A percentile compares a stretch with the other conserved stretches of the same genome.
Conservation (phyloP, 768 basidiomycete genomes). For the Crucibulum laeve region DNA sequence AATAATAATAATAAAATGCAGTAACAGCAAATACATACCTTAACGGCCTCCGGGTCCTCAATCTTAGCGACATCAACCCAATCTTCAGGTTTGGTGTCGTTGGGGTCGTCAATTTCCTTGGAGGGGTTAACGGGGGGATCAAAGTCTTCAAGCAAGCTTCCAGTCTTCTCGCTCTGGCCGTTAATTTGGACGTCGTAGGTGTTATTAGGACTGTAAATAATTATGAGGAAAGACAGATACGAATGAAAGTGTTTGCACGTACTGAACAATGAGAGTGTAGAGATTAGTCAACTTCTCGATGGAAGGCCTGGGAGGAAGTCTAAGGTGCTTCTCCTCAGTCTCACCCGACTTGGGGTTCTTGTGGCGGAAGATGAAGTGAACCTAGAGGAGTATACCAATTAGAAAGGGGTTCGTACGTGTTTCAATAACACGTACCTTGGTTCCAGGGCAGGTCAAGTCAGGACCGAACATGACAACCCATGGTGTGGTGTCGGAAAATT, state of each 20-base stretch:
- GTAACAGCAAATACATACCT: constrained; percentile 39
- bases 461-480: constrained; percentile 99
- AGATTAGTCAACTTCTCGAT: constrained; percentile 91
- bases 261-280: constrained; percentile 93
- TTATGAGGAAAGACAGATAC: constrained; percentile 3
- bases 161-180: constrained; percentile 73
- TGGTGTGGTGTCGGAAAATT: constrained; percentile 90
- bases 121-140: constrained; percentile 89
- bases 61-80: constrained; percentile 95
- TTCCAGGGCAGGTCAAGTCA: constrained; percentile 89
- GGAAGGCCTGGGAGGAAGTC: constrained; percentile 71
- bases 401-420: neutral
- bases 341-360: constrained; percentile 90
- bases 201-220: constrained; percentile 71
- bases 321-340: constrained; percentile 96
- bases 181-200: constrained; percentile 92
- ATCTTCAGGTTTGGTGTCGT: constrained; percentile 83
- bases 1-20: neutral
- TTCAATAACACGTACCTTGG: constrained; percentile 56
- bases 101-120: constrained; percentile 89
- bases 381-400: constrained; percentile 33
- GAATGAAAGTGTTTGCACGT: constrained; percentile 23
- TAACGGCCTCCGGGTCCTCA: constrained; percentile 75
- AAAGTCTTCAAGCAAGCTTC: constrained; percentile 91
- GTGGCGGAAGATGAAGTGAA: constrained; percentile 99